Evolutionary conservation across 176 grass and related monocot species (phyloP).

Genomic region (Poa pratensis): DNA sequence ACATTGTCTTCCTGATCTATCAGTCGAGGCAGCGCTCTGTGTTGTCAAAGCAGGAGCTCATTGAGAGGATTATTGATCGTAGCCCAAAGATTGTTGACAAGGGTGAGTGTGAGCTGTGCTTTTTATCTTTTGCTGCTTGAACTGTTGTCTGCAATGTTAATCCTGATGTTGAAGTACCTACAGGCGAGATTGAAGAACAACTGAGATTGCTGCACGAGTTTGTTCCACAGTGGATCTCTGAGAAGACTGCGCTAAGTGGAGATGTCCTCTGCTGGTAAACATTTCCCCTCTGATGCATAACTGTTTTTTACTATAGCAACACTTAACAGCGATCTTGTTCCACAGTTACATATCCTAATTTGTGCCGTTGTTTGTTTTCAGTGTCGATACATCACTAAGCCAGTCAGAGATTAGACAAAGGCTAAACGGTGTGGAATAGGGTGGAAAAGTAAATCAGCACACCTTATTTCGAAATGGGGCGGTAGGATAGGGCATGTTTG

Average conservation of each 20-base stretch:
- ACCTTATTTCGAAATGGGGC: not conserved
- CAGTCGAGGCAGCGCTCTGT: conserved; percentile 71
- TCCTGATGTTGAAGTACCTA: conserved; percentile 24
- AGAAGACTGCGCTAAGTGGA: conserved; percentile 50
- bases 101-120: conserved; percentile 42
- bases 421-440: conserved; percentile 53
- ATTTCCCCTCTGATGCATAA: not conserved
- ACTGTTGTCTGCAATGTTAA: not conserved
- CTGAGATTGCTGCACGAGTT: conserved; percentile 62
- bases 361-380: conserved; percentile 33
- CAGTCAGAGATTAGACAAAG: conserved; percentile 64
- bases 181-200: conserved; percentile 76
- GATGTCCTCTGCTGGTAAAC: conserved; percentile 59
- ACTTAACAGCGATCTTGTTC: not conserved
- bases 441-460: not conserved
- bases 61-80: conserved; percentile 72
- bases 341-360: not conserved
- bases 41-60: conserved; percentile 73
- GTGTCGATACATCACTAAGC: conserved; percentile 51
- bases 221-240: conserved; percentile 75
- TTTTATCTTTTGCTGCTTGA: not conserved
- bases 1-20: conserved; percentile 61
- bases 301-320: not conserved
- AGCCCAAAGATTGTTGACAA: conserved; percentile 68
- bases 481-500: too few species aligned